Evolutionary conservation across 1,284 basidiomycete genomes (phyloP).

Genomic region (Leccinum insigne): DNA sequence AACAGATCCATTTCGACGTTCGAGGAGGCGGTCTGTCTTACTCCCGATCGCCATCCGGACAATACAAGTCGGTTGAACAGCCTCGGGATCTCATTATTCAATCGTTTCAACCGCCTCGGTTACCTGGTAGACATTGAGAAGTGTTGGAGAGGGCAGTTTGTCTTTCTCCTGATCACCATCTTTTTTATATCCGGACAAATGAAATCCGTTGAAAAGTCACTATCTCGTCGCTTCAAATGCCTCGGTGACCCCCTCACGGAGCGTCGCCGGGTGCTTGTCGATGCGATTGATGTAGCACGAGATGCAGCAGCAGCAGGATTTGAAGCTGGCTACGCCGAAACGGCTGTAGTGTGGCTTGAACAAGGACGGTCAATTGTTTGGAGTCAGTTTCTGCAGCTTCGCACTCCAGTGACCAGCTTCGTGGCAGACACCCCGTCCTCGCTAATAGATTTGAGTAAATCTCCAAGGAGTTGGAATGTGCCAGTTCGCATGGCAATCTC

Average conservation of each 20-base stretch:
- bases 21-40: neutral
- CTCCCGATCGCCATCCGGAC: neutral
- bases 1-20: neutral
- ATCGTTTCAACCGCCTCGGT: neutral
- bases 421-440: neutral
- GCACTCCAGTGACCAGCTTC: neutral
- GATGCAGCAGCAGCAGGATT: neutral
- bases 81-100: neutral
- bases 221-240: neutral
- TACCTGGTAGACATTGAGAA: neutral
- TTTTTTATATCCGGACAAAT: neutral
- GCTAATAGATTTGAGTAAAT: neutral
- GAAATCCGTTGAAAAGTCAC: neutral
- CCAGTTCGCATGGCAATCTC: neutral
- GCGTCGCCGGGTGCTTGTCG: neutral
- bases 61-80: neutral
- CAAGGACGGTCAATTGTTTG: slow-evolving; percentile 12
- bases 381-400: slow-evolving; percentile 1
- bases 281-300: neutral
- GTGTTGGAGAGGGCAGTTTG: neutral
- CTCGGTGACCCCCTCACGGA: slow-evolving; percentile 3
- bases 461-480: neutral
- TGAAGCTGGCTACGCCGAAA: neutral
- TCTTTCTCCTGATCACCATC: neutral
- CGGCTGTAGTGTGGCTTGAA: slow-evolving; percentile 9